Evolutionary conservation across 805 yeast genomes (phyloP), one percentile per base, ranked within the genome.

Genomic region (Yamadazyma akitaensis): DNA sequence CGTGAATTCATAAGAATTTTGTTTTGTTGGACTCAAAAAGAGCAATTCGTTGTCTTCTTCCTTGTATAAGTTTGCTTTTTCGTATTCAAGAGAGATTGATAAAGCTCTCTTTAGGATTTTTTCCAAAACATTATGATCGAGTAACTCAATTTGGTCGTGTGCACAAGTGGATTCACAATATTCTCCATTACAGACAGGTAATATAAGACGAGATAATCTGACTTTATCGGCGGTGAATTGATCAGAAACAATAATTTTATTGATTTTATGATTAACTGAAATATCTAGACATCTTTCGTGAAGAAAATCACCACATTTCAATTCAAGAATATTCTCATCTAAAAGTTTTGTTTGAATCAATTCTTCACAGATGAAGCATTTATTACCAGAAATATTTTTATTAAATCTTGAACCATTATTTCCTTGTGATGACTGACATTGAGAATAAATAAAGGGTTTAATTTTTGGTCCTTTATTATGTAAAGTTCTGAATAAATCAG

Each of bases 251-350:
- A 52, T 30, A 2, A 41, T 16, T 8, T 31, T 35, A 17, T 46
- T 42, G 31, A 48, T 21, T 5, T 33, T 41, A 17, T 19, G 39
- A 25, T 48, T 36, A 19, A 49, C 40, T 2, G 51, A 38, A 2
- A 80, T 58, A 2, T 63, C 48, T 13, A 81, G 66, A 57, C 89
- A 83, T 46, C 80, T 79, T 43, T 79, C 82, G 57, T 83, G 89
- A 34, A 74, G 67, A 37, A 66, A 60, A 57, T 82, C 86, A 1
- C 74, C 77, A 62, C 89, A 83, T 34, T 60, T 60, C 28, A 82
- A 63, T 46, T 72, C 74, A 12, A 82, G 61, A 1, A 80, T 60
- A 38, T 65, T 68, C 53, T 75, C 83, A 10, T 72, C 66, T 16
- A 61, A 61, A 24, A 76, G 63, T 40, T 74, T 76, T 25, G 73